phyloP scores from a whole-genome alignment of 2,329 filamentous ascomycete genomes.

The Pseudogymnoascus sp. region DNA sequence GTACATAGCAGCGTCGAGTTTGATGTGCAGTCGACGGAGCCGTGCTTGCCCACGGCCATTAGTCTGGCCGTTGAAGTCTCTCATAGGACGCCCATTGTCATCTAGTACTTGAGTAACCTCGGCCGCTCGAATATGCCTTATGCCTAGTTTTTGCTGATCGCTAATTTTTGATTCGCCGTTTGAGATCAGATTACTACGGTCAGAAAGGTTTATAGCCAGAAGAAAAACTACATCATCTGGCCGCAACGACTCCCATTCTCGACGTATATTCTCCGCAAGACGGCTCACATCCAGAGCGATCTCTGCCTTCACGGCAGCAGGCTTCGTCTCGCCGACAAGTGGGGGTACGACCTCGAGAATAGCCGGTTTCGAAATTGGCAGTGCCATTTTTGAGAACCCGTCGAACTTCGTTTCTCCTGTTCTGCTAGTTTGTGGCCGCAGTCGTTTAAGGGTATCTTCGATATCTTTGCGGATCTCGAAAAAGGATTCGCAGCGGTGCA shows the following conservation, averaged over 20 bases:
- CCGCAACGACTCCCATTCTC: slow-evolving; percentile 84
- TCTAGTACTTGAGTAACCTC: slow-evolving; percentile 83
- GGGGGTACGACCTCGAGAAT: slow-evolving; percentile 82
- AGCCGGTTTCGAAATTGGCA: slow-evolving; percentile 77
- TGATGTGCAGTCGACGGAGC: slow-evolving; percentile 67
- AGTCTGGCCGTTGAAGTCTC: slow-evolving; percentile 54
- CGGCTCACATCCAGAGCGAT: slow-evolving; percentile 76
- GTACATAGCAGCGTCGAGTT: slow-evolving; percentile 73
- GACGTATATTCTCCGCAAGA: slow-evolving; percentile 66
- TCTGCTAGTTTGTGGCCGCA: slow-evolving; percentile 62
- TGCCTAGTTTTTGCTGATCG: slow-evolving; percentile 56
- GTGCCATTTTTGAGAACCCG: slow-evolving; percentile 86
- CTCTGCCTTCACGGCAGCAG: slow-evolving; percentile 81
- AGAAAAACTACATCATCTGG: slow-evolving; percentile 88
- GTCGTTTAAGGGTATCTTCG: slow-evolving; percentile 70
- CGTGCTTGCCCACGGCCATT: slow-evolving; percentile 59
- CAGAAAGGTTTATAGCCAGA: slow-evolving; percentile 62
- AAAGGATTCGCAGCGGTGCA: slow-evolving; percentile 87
- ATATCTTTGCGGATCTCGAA: slow-evolving; percentile 91
- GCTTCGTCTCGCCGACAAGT: slow-evolving; percentile 73
- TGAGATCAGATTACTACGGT: slow-evolving; percentile 41
- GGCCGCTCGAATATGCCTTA: slow-evolving; percentile 70
- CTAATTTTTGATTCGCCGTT: slow-evolving; percentile 46
- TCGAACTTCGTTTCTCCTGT: slow-evolving; percentile 67
- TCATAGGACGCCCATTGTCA: slow-evolving; percentile 69